Evolutionary conservation across 164 flowering plant genomes (phyloP).

Genomic region (Nymphaea thermarum): DNA sequence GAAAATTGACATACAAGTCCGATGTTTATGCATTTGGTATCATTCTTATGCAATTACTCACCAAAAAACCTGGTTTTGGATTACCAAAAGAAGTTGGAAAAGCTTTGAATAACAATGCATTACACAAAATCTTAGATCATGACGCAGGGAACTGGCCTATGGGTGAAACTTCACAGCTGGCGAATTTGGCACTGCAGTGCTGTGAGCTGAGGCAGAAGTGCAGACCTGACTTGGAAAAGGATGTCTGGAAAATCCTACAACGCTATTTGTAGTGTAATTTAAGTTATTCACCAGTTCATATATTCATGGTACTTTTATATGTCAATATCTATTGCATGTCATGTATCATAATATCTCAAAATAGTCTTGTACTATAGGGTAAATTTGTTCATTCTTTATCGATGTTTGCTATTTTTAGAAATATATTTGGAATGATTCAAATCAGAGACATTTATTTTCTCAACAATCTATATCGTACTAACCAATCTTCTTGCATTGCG

Average conservation of each 20-base stretch:
- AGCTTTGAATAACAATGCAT: constrained; percentile 8
- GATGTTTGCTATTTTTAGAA: too few species aligned
- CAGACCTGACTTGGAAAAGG: constrained; percentile 8
- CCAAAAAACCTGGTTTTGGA: constrained; percentile 33
- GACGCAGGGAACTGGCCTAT: constrained; percentile 49
- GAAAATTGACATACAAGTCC: constrained; percentile 3
- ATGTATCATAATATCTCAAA: too few species aligned
- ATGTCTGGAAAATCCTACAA: constrained; percentile 14
- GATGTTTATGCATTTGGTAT: constrained; percentile 41
- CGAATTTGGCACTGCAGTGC: constrained; percentile 30
- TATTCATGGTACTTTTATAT: too few species aligned
- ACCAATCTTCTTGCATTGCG: too few species aligned
- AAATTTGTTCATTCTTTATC: too few species aligned
- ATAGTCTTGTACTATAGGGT: too few species aligned
- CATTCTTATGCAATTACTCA: constrained; percentile 41
- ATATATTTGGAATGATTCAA: too few species aligned
- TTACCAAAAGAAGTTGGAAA: constrained; percentile 15
- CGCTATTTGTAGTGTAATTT: neutral
- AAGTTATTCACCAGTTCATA: too few species aligned
- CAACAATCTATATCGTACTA: too few species aligned
- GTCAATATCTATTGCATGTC: too few species aligned
- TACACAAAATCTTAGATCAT: constrained; percentile 24
- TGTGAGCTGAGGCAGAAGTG: constrained; percentile 7
- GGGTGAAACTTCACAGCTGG: constrained; percentile 39
- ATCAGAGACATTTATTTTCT: too few species aligned